Percentiles rank a stretch among this genome's conserved stretches.
phyloP scores from a whole-genome alignment of 495 filamentous ascomycete species.

The Aspergillus steynii region DNA sequence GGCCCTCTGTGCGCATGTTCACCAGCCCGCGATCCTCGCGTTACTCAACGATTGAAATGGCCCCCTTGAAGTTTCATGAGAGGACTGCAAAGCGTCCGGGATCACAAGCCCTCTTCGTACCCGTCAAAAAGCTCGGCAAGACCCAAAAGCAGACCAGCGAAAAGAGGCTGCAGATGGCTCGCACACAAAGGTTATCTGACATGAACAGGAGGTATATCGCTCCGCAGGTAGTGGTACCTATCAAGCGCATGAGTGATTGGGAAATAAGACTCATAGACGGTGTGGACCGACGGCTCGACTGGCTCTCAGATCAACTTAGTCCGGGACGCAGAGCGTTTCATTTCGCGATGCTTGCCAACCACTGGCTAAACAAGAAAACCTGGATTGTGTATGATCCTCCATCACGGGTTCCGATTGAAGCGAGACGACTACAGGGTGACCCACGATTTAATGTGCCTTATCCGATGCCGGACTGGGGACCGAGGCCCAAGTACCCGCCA shows the following conservation, averaged over 20 bases:
- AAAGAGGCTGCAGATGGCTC: neutral
- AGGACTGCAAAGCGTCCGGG: neutral
- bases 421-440: conserved; percentile 37
- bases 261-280: conserved; percentile 38
- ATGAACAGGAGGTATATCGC: neutral
- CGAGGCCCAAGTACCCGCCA: conserved; percentile 31
- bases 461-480: conserved; percentile 17
- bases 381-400: conserved; percentile 43
- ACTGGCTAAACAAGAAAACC: conserved; percentile 44
- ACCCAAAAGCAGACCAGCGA: neutral
- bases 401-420: conserved; percentile 36
- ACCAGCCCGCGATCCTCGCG: neutral
- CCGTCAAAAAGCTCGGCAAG: neutral
- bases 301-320: conserved; percentile 40
- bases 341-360: conserved; percentile 43
- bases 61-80: neutral
- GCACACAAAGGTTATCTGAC: neutral
- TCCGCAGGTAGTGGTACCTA: neutral
- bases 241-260: conserved; percentile 31
- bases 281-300: conserved; percentile 39
- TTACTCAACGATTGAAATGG: neutral
- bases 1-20: neutral
- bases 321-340: conserved; percentile 45
- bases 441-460: conserved; percentile 39
- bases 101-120: neutral